phyloP scores from a whole-genome alignment of 306 rosid species.

The Cyclanthera cordifolia region DNA sequence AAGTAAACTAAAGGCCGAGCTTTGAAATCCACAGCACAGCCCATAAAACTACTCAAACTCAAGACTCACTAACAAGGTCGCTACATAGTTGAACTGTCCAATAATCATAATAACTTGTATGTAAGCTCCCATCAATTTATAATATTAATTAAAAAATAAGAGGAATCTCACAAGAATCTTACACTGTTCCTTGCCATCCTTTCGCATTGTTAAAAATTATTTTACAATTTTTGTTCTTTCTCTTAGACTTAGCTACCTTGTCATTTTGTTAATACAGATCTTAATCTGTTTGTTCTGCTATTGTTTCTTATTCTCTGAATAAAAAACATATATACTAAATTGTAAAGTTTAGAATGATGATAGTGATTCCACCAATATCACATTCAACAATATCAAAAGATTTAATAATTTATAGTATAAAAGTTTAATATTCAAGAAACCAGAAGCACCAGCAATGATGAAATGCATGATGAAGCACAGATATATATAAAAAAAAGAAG shows the following conservation, averaged over 20 bases:
- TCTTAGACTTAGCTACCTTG: background rate
- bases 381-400: background rate
- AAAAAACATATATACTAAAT: background rate
- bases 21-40: background rate
- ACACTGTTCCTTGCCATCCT: background rate
- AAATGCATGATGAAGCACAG: background rate
- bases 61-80: background rate
- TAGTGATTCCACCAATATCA: background rate
- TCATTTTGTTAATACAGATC: background rate
- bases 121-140: background rate
- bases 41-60: background rate
- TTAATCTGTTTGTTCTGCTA: background rate
- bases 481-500: too few species aligned
- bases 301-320: background rate
- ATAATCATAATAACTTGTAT: background rate
- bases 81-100: background rate
- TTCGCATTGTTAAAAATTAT: background rate
- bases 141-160: background rate
- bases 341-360: background rate
- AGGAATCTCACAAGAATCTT: background rate
- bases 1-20: conserved; percentile 1
- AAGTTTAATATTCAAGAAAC: background rate
- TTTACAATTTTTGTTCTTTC: background rate
- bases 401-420: background rate
- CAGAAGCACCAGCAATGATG: background rate